A percentile compares a stretch with the other conserved stretches of the same genome.
These are phyloP conservation scores for Colletotrichum sp. DNA, from an alignment of 2,329 filamentous ascomycete species.

Conservation along the genomic window DNA sequence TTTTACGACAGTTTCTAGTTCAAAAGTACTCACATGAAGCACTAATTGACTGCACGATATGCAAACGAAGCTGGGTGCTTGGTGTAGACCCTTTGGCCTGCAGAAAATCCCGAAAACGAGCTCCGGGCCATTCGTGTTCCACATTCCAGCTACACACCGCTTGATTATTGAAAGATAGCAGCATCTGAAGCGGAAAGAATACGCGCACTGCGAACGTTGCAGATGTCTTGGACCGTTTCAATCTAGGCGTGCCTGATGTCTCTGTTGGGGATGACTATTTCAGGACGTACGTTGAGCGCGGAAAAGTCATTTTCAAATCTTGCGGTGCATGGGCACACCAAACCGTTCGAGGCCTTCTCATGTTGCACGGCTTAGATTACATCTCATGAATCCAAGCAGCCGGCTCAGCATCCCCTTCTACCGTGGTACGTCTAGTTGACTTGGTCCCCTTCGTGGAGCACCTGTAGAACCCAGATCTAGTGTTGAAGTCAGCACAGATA, in stretches of 20 bases:
- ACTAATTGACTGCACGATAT: not conserved
- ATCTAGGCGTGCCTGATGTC: not conserved
- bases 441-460: not conserved
- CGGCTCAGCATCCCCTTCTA: not conserved
- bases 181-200: fast-evolving
- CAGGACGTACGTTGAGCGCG: not conserved
- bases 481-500: not conserved
- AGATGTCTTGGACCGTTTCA: not conserved
- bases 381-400: fast-evolving
- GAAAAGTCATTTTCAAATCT: fast-evolving
- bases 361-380: not conserved
- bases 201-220: not conserved
- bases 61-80: fast-evolving
- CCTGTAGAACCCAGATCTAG: fast-evolving
- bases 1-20: not conserved
- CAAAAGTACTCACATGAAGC: not conserved
- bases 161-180: fast-evolving
- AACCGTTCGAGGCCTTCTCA: not conserved
- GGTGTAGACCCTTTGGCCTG: not conserved
- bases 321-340: not conserved
- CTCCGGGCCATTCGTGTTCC: not conserved
- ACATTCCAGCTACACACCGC: fast-evolving
- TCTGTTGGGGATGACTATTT: not conserved
- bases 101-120: not conserved
- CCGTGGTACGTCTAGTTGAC: not conserved